Evolutionary conservation across 345 rosid species (phyloP), one percentile per base, ranked within the genome.

Genomic region (Geranium rotundifolium): DNA sequence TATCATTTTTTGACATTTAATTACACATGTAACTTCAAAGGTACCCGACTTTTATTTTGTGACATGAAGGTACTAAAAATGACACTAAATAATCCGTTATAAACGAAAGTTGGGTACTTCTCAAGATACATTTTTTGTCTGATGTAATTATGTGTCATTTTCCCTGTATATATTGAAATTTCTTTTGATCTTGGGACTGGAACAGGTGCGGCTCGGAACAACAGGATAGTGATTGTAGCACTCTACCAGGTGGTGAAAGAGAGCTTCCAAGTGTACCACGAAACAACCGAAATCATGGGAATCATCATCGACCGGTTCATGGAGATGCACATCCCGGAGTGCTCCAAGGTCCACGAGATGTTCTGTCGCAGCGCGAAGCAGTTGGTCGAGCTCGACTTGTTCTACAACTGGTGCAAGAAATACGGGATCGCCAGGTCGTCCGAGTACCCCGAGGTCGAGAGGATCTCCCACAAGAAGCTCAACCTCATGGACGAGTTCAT

Each of bases 401-500:
- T 87, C 76, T 86, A 87, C 16, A 16, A 65, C 19, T 93, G 99
- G 97, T 77, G 86, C 77, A 93, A 83, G 75, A 73, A 69, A 20
- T 72, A 75, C 6, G 89, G 95, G 56, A 72, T 93, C 46, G 87
- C 84, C 6, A 83, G 89, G 17, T 71, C 86, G 31, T 86, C 88
- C 0, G 95, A 87, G 70, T 92, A 85, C 63, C 99, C 96, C 0
- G 91, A 93, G 65, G 67, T 84, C 0, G 99, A 93, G 69, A 81
- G 67, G 68, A 82, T 93, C 37, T 79, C 96, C 7, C 87, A 71
- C 19, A 93, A 84, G 75, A 93, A 84, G 67, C 91, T 93, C 23
- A 81, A 87, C 14, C 76, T 90, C 16, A 83, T 93, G 87, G 91
- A 93, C 23, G 96, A 93, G 61, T 76, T 86, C 70, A 82, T 93